Base-by-base conservation (phyloP, 2,329 filamentous ascomycete species). In the Colletotrichum sp. region DNA sequence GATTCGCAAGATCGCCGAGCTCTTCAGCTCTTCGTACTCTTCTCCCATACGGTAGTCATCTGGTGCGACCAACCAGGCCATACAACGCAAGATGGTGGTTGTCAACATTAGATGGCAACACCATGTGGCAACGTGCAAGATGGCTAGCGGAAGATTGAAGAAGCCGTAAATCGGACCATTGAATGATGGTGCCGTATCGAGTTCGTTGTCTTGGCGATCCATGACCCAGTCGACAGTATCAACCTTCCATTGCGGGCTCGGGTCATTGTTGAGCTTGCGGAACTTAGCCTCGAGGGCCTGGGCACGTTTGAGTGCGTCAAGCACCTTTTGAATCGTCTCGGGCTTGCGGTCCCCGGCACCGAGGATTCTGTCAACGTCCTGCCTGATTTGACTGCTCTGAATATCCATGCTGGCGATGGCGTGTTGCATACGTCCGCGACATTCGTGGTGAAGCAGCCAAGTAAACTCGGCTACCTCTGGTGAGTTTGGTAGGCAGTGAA, bases 71-170 rank as follows among this genome's bases (percentile, higher is more conserved):
- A 79, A 72, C 78, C 78, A 79, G 6, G 78, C 78, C 77, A 76
- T 79, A 67, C 78, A 79, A 19, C 78, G 75, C 52, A 79, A 63
- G 39, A 79, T 78, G 22, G 75, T 78, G n/a, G 75, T 79, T 27
- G 78, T 79, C n/a, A 79, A 75, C 75, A 78, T 78, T 34, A 79
- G 73, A 52, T 79, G 78, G 34, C 77, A 79, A 27, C 65, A 71
- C 77, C 78, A 79, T 7, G 77, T 79, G 29, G 77, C 78, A 29
- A 76, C 73, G 52, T 79, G 78, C n/a, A 79, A 69, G 55, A 78
- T 69, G 30, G 77, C 78, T 4, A 78, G 61, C 11, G 77, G 70
- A 5, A 79, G 69, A 49, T 77, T 78, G 63, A 78, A 77, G 77
- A 79, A 79, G 8, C 73, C 77, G 66, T 79, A 79, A 2, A 79